Conservation (phyloP, 441 rosid species). For the Eruca vesicaria region DNA sequence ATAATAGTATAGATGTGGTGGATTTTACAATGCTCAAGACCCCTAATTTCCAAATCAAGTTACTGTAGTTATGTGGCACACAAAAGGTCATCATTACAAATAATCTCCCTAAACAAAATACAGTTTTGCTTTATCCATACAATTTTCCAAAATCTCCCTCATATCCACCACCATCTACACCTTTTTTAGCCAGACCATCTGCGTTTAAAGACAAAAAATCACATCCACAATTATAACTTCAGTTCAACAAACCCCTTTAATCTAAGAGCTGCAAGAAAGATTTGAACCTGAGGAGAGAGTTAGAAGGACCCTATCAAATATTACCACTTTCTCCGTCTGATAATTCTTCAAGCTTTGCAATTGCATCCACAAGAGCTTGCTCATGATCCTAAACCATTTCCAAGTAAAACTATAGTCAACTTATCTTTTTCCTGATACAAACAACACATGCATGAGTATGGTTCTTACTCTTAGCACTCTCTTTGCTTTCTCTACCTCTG, state of each 20-base stretch:
- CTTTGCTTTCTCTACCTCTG: slow-evolving; percentile 87
- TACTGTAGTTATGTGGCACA: slow-evolving; percentile 17
- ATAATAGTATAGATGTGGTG: too few species aligned
- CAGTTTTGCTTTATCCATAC: slow-evolving; percentile 22
- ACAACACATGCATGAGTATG: neutral
- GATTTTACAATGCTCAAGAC: slow-evolving; percentile 34
- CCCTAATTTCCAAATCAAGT: slow-evolving; percentile 26
- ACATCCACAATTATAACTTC: slow-evolving; percentile 7
- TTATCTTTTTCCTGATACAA: neutral
- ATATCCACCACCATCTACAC: too few species aligned
- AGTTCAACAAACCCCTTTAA: neutral
- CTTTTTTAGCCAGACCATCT: slow-evolving; percentile 20
- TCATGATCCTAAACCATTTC: slow-evolving; percentile 83
- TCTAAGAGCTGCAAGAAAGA: neutral
- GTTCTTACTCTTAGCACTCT: slow-evolving; percentile 72
- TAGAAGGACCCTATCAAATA: slow-evolving; percentile 40
- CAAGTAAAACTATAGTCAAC: slow-evolving; percentile 1
- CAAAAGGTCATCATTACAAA: slow-evolving; percentile 26
- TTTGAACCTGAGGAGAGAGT: slow-evolving; percentile 29
- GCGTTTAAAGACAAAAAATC: neutral
- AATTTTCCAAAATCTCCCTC: slow-evolving; percentile 20
- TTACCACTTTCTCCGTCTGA: slow-evolving; percentile 99
- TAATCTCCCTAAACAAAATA: slow-evolving; percentile 28
- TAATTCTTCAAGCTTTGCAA: slow-evolving; percentile 89
- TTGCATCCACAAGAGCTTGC: slow-evolving; percentile 82